A percentile compares a stretch with the other conserved stretches of the same genome.
Evolutionary conservation across 176 grass and related monocot species (phyloP).

Genomic region (Eleusine indica): DNA sequence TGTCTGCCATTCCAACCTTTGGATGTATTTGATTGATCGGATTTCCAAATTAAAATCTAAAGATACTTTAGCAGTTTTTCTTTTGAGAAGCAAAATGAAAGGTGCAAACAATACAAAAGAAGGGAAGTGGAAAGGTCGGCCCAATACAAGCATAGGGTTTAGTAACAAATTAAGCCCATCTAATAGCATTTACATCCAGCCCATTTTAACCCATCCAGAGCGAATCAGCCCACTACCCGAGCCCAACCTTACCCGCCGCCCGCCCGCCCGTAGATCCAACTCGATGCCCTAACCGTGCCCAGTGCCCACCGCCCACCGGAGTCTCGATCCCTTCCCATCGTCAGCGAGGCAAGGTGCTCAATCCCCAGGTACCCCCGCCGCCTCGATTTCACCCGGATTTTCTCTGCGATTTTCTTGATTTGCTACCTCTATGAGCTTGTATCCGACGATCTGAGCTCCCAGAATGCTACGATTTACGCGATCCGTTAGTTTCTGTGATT

Average conservation of each 20-base stretch:
- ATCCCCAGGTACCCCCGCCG: constrained; percentile 33
- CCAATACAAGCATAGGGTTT: neutral
- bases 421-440: neutral
- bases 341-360: neutral
- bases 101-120: neutral
- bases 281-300: constrained; percentile 31
- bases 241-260: constrained; percentile 19
- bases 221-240: neutral
- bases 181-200: neutral
- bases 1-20: neutral
- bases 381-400: constrained; percentile 30
- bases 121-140: neutral
- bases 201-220: neutral
- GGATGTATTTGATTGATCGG: neutral
- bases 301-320: constrained; percentile 28
- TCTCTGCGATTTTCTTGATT: neutral
- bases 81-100: neutral
- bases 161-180: neutral
- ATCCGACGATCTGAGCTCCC: constrained; percentile 3
- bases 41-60: neutral
- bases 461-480: neutral
- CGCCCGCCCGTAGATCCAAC: constrained; percentile 41
- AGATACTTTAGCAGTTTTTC: neutral
- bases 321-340: constrained; percentile 25
- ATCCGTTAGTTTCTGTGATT: constrained; percentile 2